Percentiles rank a stretch among this genome's conserved stretches.
Conservation (phyloP, 441 rosid genomes). For the Croton laevigatus region DNA sequence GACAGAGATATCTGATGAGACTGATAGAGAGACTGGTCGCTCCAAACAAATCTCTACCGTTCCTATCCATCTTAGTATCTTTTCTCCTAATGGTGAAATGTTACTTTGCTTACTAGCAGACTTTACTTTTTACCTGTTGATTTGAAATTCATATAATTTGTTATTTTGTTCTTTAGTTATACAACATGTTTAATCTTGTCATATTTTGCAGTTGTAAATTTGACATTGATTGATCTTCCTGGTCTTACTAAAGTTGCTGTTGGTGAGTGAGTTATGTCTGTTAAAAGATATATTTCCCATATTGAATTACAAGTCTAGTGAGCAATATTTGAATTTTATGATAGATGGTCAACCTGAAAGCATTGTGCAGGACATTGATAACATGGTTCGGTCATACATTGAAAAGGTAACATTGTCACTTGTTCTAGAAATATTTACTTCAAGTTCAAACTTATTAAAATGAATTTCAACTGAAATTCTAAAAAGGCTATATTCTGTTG, state of each 20-base stretch:
- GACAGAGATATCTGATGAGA: constrained; percentile 87
- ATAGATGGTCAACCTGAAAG: constrained; percentile 89
- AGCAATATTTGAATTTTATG: constrained; percentile 19
- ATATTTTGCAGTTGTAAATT: constrained; percentile 70
- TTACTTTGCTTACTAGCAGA: too few relatives aligned
- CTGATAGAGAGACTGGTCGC: constrained; percentile 93
- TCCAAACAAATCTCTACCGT: constrained; percentile 76
- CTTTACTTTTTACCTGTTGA: neutral
- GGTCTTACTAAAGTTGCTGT: constrained; percentile 97
- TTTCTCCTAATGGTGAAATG: constrained; percentile 81
- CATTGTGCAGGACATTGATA: constrained; percentile 84
- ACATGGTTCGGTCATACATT: constrained; percentile 77
- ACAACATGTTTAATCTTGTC: constrained; percentile 10
- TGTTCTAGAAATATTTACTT: constrained; percentile 11
- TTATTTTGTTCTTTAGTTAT: constrained; percentile 7
- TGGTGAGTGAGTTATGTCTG: constrained; percentile 45
- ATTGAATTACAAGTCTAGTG: constrained; percentile 14
- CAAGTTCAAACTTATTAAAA: neutral
- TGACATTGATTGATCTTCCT: constrained; percentile 94
- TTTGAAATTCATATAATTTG: neutral
- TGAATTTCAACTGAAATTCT: neutral
- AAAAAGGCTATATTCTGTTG: neutral
- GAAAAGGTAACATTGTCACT: constrained; percentile 64
- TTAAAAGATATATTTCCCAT: constrained; percentile 13
- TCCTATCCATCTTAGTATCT: constrained; percentile 91